Percentiles rank a stretch among this genome's conserved stretches.
Conservation (phyloP, 208 protist species). For the Angomonas ambiguus region DNA sequence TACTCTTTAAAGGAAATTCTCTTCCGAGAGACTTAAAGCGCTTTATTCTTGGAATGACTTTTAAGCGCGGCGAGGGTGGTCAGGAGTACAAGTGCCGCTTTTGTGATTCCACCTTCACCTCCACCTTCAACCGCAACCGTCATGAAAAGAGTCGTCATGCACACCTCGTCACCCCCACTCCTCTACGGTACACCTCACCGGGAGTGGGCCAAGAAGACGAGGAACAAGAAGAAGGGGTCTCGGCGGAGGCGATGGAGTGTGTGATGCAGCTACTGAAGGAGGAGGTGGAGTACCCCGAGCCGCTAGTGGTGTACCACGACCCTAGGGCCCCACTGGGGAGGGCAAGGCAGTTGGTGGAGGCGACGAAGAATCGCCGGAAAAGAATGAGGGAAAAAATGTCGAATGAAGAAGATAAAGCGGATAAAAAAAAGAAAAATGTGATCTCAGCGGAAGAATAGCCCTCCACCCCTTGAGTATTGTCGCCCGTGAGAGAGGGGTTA, state of each 20-base stretch:
- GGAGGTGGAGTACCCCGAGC: background rate
- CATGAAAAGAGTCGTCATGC: background rate
- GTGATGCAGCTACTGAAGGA: background rate
- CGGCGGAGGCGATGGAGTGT: background rate
- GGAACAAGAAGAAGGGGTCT: background rate
- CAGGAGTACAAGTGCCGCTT: background rate
- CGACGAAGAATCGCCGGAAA: background rate
- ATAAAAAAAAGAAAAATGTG: background rate
- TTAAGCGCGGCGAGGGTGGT: background rate
- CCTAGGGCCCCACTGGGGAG: background rate
- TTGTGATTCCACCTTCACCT: background rate
- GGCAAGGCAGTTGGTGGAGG: background rate
- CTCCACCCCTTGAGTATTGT: too few species aligned
- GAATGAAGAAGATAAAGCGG: background rate
- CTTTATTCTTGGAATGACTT: background rate
- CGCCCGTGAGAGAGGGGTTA: too few species aligned
- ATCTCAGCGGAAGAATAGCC: background rate
- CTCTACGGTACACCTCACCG: background rate
- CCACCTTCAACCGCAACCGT: background rate
- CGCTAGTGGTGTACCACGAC: background rate
- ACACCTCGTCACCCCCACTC: background rate
- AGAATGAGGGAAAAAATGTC: background rate
- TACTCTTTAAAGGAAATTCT: too few species aligned
- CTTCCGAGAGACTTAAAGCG: too few species aligned
- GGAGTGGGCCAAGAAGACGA: background rate